phyloP scores from a whole-genome alignment of 352 stramenopile genomes.

The Phytophthora palmivora region DNA sequence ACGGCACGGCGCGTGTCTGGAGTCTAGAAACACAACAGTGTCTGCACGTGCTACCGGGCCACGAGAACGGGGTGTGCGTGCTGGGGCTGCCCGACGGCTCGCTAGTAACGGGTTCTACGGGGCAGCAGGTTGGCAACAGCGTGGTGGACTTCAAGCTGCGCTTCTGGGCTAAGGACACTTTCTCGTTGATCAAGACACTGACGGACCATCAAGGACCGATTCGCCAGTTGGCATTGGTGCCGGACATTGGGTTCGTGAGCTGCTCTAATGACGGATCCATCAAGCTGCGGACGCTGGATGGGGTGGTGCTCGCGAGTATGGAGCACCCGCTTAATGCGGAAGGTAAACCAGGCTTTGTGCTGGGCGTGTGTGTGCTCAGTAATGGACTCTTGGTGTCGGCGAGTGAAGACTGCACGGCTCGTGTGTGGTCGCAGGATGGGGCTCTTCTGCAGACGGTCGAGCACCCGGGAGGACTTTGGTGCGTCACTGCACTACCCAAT shows the following conservation, averaged over 20 bases:
- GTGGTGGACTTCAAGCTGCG: constrained; percentile 83
- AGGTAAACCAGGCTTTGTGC: constrained; percentile 85
- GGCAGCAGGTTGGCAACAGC: constrained; percentile 74
- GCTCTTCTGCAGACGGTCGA: constrained; percentile 78
- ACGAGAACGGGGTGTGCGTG: constrained; percentile 89
- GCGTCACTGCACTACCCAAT: constrained; percentile 76
- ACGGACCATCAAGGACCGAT: constrained; percentile 75
- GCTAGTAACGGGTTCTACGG: constrained; percentile 82
- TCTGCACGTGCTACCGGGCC: constrained; percentile 60
- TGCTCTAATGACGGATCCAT: constrained; percentile 88
- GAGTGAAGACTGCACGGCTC: constrained; percentile 85
- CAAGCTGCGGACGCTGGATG: constrained; percentile 71
- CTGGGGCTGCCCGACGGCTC: constrained; percentile 63
- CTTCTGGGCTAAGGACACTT: constrained; percentile 70
- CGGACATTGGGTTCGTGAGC: constrained; percentile 78
- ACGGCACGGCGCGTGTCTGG: constrained; percentile 82
- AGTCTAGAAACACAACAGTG: constrained; percentile 59
- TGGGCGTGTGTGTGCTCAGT: constrained; percentile 69
- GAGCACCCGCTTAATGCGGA: constrained; percentile 81
- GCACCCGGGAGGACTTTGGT: constrained; percentile 89
- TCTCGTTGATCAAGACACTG: constrained; percentile 59
- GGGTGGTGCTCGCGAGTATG: constrained; percentile 67
- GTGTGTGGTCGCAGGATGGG: constrained; percentile 73
- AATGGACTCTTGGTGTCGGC: constrained; percentile 71
- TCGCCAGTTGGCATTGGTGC: constrained; percentile 70